These are phyloP conservation scores for Austroboletus rostrupii DNA, from an alignment of 1,284 basidiomycete genomes.

Conservation along the genomic window DNA sequence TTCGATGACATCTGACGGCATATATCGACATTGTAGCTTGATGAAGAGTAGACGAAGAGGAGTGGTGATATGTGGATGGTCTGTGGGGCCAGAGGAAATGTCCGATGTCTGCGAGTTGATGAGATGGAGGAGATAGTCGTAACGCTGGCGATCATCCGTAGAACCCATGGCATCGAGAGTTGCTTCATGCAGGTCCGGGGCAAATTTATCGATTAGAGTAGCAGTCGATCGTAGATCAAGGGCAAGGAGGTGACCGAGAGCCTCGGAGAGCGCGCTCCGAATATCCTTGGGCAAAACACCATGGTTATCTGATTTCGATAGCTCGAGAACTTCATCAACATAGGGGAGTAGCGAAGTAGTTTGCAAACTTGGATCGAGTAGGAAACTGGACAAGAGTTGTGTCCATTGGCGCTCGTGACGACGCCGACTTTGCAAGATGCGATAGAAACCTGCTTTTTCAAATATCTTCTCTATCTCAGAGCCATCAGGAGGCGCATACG, in stretches of 20 bases:
- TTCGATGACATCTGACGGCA: conserved; percentile 63
- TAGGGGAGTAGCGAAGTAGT: conserved; percentile 59
- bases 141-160: conserved; percentile 52
- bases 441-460: conserved; percentile 82
- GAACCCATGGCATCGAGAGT: conserved; percentile 49
- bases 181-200: conserved; percentile 59
- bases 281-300: conserved; percentile 49
- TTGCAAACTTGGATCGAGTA: conserved; percentile 73
- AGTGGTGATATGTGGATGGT: conserved; percentile 39
- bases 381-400: conserved; percentile 64
- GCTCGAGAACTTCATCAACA: conserved; percentile 59
- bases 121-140: conserved; percentile 77
- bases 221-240: conserved; percentile 67
- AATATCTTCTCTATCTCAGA: conserved; percentile 70
- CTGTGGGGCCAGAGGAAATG: conserved; percentile 22
- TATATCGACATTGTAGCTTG: conserved; percentile 67
- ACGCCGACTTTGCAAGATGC: conserved; percentile 83
- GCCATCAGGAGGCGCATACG: conserved; percentile 80
- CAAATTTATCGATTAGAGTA: conserved; percentile 66
- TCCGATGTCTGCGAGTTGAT: conserved; percentile 52
- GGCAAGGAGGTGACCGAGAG: conserved; percentile 64
- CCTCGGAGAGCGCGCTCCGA: conserved; percentile 44
- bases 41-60: conserved; percentile 64
- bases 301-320: conserved; percentile 43
- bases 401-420: conserved; percentile 76